phyloP scores from a whole-genome alignment of 441 rosid genomes.

The Mallotus repandus region DNA sequence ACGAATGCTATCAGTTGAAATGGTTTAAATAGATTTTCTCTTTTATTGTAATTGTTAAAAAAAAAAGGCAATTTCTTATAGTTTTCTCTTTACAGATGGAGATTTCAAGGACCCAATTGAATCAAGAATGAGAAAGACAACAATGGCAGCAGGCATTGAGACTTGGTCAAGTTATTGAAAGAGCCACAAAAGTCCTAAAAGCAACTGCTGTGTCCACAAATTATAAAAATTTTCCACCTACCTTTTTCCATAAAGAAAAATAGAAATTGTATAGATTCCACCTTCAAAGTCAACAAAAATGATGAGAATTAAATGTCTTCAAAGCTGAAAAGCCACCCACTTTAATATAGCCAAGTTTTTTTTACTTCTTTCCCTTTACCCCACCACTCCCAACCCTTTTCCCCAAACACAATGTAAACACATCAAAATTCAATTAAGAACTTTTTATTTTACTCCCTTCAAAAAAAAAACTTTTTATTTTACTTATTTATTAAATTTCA shows the following conservation, averaged over 20 bases:
- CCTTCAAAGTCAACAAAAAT: conserved; percentile 30
- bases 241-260: not conserved
- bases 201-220: not conserved
- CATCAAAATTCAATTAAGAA: too few species aligned
- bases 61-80: not conserved
- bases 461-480: too few species aligned
- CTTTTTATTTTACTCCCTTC: too few species aligned
- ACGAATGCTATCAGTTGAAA: too few species aligned
- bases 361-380: not conserved
- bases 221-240: not conserved
- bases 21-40: too few species aligned
- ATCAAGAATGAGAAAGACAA: too few species aligned
- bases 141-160: not conserved
- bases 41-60: not conserved
- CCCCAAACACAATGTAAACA: too few species aligned
- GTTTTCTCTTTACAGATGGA: not conserved
- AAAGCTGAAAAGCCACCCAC: not conserved
- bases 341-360: not conserved
- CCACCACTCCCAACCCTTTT: too few species aligned
- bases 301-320: not conserved
- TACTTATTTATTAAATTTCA: too few species aligned
- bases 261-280: not conserved
- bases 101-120: not conserved
- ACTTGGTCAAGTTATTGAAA: conserved; percentile 9
- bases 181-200: not conserved